phyloP scores from a whole-genome alignment of 192 early-diverging fungal species.

The Coemansia sp. region DNA sequence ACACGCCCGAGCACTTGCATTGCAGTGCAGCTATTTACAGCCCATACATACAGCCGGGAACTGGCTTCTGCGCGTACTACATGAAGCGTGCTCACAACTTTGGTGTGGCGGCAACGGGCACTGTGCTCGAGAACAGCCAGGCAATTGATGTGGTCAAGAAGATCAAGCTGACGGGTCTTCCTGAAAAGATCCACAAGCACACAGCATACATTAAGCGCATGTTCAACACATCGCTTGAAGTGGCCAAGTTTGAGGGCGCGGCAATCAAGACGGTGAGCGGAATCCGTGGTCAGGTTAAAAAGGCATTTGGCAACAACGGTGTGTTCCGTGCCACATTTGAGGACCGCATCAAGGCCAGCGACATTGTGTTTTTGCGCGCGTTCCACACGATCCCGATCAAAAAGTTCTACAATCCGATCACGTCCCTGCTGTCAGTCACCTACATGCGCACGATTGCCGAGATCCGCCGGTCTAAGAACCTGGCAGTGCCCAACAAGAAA shows the following conservation, averaged over 20 bases:
- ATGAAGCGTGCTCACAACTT: slow-evolving; percentile 76
- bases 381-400: slow-evolving; percentile 97
- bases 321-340: slow-evolving; percentile 97
- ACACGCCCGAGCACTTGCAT: slow-evolving; percentile 99
- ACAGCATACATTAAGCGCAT: slow-evolving; percentile 98
- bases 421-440: slow-evolving; percentile 85
- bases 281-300: slow-evolving; percentile 98
- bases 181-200: slow-evolving; percentile 95
- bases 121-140: slow-evolving; percentile 92
- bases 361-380: slow-evolving; percentile 96
- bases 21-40: slow-evolving; percentile 94
- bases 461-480: slow-evolving; percentile 68
- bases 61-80: slow-evolving; percentile 87
- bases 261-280: slow-evolving; percentile 94
- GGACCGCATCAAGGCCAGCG: slow-evolving; percentile 94
- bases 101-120: slow-evolving; percentile 95
- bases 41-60: slow-evolving; percentile 93
- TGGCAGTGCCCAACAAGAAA: slow-evolving; percentile 68
- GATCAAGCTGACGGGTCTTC: slow-evolving; percentile 94
- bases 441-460: slow-evolving; percentile 88
- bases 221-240: slow-evolving; percentile 95
- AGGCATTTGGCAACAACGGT: slow-evolving; percentile 83
- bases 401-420: slow-evolving; percentile 97
- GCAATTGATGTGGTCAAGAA: slow-evolving; percentile 97
- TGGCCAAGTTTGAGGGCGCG: slow-evolving; percentile 98